These are phyloP conservation scores for Cercospora sojina DNA, from an alignment of 2,329 filamentous ascomycete species.

Conservation along the genomic window DNA sequence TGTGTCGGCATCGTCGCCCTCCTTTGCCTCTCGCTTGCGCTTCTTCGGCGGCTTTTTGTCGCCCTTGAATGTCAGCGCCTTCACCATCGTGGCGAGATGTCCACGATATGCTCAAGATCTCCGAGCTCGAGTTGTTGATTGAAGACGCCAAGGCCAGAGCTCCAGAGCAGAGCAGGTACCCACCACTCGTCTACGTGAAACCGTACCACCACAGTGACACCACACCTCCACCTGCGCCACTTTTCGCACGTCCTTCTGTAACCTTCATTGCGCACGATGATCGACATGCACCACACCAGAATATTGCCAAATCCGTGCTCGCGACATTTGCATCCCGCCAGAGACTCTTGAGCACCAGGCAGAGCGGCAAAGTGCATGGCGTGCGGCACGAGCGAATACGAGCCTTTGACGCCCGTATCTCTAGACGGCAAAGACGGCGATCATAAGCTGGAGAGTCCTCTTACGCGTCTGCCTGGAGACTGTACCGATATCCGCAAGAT, in stretches of 20 bases:
- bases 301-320: neutral
- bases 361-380: neutral
- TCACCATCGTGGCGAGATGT: conserved; percentile 63
- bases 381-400: neutral
- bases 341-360: neutral
- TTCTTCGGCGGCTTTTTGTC: conserved; percentile 93
- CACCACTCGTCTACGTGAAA: neutral
- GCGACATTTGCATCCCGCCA: neutral
- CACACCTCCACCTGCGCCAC: neutral
- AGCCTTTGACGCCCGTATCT: conserved; percentile 7
- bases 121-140: neutral
- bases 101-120: neutral
- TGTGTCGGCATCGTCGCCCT: conserved; percentile 46
- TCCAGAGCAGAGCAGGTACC: neutral
- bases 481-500: conserved; percentile 4
- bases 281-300: neutral
- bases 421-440: conserved; percentile 6
- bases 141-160: neutral
- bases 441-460: conserved; percentile 4
- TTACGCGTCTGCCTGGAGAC: neutral
- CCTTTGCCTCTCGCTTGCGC: conserved; percentile 54
- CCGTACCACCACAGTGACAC: neutral
- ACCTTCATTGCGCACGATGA: neutral
- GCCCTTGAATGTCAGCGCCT: conserved; percentile 91
- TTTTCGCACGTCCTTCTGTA: neutral